Evolutionary conservation across 192 early-diverging fungal genomes (phyloP), one percentile per base, ranked within the genome.

Genomic region (Diversispora eburnea): DNA sequence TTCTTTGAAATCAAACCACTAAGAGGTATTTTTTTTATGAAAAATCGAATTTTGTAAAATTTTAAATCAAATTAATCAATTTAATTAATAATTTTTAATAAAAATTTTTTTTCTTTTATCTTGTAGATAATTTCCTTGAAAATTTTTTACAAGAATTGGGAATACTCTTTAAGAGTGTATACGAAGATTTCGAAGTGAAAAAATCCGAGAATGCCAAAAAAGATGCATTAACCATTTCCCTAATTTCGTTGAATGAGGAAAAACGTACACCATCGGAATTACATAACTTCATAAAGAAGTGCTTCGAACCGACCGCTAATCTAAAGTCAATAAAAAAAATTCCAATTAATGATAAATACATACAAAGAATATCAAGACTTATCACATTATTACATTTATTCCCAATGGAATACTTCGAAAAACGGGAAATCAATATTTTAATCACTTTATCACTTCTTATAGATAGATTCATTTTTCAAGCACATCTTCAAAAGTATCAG

Each of bases 371-470:
- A 25, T 9, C 12, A 25, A 19, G 10, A 25, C 22, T 25, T 55
- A 4, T 69, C 17, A 55, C 8, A 39, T 41, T 69, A 8, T 10
- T 59, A 5, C 54, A 43, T 25, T 33, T 71, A 46, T 59, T 71
- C 47, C 42, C 69, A 5, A 47, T 42, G 7, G 69, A 71, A 71
- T 71, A 71, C 47, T 71, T 71, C 25, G 41, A 57, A 46, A 59
- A 59, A 58, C 5, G 41, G 19, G 69, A 71, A 71, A 33, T 43
- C 7, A 43, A 33, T 25, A 13, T 15, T 56, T n/a, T 71, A 46
- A 46, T 42, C 9, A 3, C 43, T 20, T 33, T 71, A 10, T 9
- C 10, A 71, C 25, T 71, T 6, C 15, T 71, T 4, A 8, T 71
- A n/a, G 69, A 71, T 22, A 71, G 59, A 71, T 45, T 39, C 12